Evolutionary conservation across 2,329 filamentous ascomycete genomes (phyloP), one percentile per base, ranked within the genome.

Genomic region (Aspergillus puulaauensis): DNA sequence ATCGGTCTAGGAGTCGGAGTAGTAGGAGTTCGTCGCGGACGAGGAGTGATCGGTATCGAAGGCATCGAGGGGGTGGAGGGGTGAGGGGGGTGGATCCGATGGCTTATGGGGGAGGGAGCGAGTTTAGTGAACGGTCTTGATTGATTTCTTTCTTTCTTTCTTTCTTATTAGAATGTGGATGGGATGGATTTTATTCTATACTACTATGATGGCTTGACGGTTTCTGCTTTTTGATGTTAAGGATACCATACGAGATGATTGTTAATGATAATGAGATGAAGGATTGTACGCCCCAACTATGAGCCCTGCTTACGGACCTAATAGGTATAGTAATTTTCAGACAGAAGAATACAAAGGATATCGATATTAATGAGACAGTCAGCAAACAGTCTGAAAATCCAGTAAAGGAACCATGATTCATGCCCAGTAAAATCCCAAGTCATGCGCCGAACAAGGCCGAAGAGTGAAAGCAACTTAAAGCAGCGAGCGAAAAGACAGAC

Each of bases 1-100:
- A 63, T 7, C 58, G 59, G 48, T 62, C 77, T 40, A 27, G 33
- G 52, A 53, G 51, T 53, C n/a, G 33, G 15, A 27, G 35, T n/a
- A 35, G 44, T 24, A 40, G 44, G 14, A 40, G n/a, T 79, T 85
- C 2, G 82, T 85, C 8, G 79, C 83, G 58, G 83, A 86, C 69
- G 80, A 79, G 5, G 51, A 46, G 33, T 54, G 35, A 51, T 40
- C 35, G 48, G 48, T 51, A 51, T 51, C 11, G 47, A 35, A 24
- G 47, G 17, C 21, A 24, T 67, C 68, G 31, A 56, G 64, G 15
- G 61, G 21, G 21, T 21, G 61, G 54, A 51, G 48, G 75, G 80
- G 81, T 51, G 73, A 60, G 73, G 60, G 70, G 72, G 75, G 80
- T 82, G 48, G 73, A 80, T 68, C 73, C 77, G 52, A 54, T 66